These are phyloP conservation scores for Colletotrichum spinosum DNA, from an alignment of 2,329 filamentous ascomycete genomes.

Conservation along the genomic window DNA sequence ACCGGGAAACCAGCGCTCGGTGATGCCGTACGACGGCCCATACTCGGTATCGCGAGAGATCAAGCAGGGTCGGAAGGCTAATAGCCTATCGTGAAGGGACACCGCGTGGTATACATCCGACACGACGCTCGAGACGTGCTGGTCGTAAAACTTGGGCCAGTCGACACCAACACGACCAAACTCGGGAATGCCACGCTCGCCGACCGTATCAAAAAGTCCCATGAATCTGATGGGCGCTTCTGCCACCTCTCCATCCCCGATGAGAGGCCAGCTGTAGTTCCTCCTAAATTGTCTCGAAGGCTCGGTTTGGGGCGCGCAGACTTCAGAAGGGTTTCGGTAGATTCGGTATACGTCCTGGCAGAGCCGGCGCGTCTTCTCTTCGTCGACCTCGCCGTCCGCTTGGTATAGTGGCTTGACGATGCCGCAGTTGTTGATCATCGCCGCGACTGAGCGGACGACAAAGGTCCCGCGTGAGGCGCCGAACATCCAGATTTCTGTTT, in stretches of 20 bases:
- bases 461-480: conserved; percentile 44
- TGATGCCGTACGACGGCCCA: conserved; percentile 34
- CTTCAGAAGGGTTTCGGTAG: conserved; percentile 38
- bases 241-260: conserved; percentile 27
- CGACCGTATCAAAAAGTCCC: conserved; percentile 42
- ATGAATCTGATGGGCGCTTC: conserved; percentile 40
- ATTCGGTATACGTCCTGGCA: conserved; percentile 41
- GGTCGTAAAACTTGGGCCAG: conserved; percentile 43
- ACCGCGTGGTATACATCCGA: conserved; percentile 41
- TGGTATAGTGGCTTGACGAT: conserved; percentile 37
- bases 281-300: conserved; percentile 37
- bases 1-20: conserved; percentile 41
- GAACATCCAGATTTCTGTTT: conserved; percentile 43
- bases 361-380: conserved; percentile 31
- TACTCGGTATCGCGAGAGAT: conserved; percentile 31
- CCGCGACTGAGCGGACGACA: conserved; percentile 41
- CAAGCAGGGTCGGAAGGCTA: conserved; percentile 39
- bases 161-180: conserved; percentile 40
- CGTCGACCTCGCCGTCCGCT: conserved; percentile 15
- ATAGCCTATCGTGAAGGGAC: conserved; percentile 40
- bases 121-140: conserved; percentile 42
- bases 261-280: conserved; percentile 32
- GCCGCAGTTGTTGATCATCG: conserved; percentile 47
- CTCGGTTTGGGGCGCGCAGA: conserved; percentile 36
- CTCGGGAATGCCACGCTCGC: conserved; percentile 39